Base-by-base conservation (phyloP, 352 stramenopile species). In the Globisporangium alternatum region DNA sequence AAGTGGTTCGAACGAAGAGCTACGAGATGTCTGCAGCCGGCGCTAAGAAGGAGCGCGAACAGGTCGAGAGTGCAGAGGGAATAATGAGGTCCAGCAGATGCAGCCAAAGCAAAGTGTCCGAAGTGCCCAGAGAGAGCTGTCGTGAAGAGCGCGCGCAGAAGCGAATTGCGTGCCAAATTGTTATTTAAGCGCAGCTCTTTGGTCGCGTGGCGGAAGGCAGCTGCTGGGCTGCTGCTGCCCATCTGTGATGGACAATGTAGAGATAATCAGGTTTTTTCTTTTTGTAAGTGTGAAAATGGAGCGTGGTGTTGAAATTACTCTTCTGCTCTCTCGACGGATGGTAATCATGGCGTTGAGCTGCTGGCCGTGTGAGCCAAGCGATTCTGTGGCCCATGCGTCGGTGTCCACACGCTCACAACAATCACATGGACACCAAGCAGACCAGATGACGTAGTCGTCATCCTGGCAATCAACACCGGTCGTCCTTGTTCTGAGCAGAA, bases 181-280 rank as follows among this genome's bases (percentile, higher is more conserved):
- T 60, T 60, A 60, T 60, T 45, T 49, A 60, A 60, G 35, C 39
- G 54, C 22, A 60, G 30, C 49, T 41, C 28, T 30, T 22, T 33
- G 33, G 33, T 49, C 22, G n/a, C 13, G 48, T 39, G 12, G 15
- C 45, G 45, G 5, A 22, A 30, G 9, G 12, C 19, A 15, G 22
- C 12, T 31, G 21, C 21, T 31, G 47, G 17, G 13, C 47, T 21
- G 13, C 39, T 45, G 22, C 48, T 55, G 25, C 4, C 48, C 2
- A 9, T 44, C 10, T 15, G 37, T 44, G 37, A 13, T 56, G 49
- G 49, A 56, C 49, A 28, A 35, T 56, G 49, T 56, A 56, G 49
- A 56, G 49, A 56, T 56, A 54, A 31, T 54, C 28, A 39, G 49
- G 21, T 55, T 56, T 55, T 56, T 56, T 39, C 49, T 55, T 55